Conservation (phyloP, 169 alveolate species). For the Plasmodium vivax region DNA sequence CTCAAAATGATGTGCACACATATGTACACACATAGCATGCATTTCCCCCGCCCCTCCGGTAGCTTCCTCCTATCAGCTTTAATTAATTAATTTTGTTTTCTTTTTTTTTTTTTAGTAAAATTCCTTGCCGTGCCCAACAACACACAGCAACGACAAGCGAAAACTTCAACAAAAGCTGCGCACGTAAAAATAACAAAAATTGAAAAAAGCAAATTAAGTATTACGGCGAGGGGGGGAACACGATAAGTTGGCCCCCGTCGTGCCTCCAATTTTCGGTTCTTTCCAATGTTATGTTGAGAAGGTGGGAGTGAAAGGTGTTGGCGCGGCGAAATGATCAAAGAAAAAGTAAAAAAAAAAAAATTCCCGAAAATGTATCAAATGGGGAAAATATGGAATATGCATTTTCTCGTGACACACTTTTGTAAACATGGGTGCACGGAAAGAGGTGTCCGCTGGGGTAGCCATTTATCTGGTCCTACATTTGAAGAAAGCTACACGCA, state of each 20-base stretch:
- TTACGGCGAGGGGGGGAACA: neutral
- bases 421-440: neutral
- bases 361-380: neutral
- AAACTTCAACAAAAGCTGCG: neutral
- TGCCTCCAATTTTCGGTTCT: neutral
- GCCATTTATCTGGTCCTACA: neutral
- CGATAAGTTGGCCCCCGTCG: neutral
- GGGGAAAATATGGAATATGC: neutral
- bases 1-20: neutral
- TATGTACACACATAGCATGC: neutral
- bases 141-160: neutral
- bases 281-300: neutral
- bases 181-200: neutral
- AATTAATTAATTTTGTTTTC: neutral
- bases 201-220: neutral
- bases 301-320: neutral
- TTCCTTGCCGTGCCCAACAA: neutral
- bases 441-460: neutral
- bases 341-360: neutral
- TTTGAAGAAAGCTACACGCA: neutral
- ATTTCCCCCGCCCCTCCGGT: neutral
- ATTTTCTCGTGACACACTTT: neutral
- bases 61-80: neutral
- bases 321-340: neutral
- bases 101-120: neutral